Evolutionary conservation across 2,329 filamentous ascomycete species (phyloP).

Genomic region (Sporothrix phasma): DNA sequence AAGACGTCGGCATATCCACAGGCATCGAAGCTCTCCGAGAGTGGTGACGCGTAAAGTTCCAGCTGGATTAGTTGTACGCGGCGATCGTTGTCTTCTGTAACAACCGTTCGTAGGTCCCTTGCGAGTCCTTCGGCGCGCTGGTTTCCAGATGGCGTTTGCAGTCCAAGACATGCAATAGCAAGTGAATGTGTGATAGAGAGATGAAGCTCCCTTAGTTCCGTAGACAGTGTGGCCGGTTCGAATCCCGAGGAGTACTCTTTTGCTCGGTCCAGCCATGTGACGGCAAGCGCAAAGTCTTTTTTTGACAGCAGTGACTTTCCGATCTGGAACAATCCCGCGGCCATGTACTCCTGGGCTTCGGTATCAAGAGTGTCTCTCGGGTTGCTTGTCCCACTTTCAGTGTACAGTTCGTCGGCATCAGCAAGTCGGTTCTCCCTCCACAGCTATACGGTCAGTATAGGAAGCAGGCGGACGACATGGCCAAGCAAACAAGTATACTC

Average conservation of each 20-base stretch:
- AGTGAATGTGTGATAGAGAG: constrained; percentile 56
- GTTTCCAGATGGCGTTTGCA: constrained; percentile 34
- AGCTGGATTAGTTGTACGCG: constrained; percentile 58
- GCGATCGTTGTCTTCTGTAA: constrained; percentile 46
- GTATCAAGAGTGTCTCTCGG: constrained; percentile 34
- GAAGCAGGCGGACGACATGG: neutral
- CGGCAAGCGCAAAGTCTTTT: constrained; percentile 44
- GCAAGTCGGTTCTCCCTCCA: constrained; percentile 66
- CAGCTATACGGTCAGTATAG: constrained; percentile 32
- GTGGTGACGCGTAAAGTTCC: constrained; percentile 47
- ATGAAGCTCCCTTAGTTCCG: constrained; percentile 47
- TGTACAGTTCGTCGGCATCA: constrained; percentile 68
- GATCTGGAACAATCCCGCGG: constrained; percentile 62
- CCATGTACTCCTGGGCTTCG: constrained; percentile 47
- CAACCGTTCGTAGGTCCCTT: constrained; percentile 49
- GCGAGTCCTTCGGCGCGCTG: constrained; percentile 48
- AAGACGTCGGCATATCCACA: constrained; percentile 44
- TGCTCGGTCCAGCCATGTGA: constrained; percentile 66
- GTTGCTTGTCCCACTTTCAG: constrained; percentile 38
- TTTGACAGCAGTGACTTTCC: constrained; percentile 49
- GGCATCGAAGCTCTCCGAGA: constrained; percentile 38
- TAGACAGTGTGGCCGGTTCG: constrained; percentile 44
- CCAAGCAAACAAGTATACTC: constrained; percentile 19
- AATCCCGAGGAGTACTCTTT: constrained; percentile 47
- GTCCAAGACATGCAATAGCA: constrained; percentile 44